Evolutionary conservation across 495 filamentous ascomycete species (phyloP).

Genomic region (Thermochaetoides thermophila): DNA sequence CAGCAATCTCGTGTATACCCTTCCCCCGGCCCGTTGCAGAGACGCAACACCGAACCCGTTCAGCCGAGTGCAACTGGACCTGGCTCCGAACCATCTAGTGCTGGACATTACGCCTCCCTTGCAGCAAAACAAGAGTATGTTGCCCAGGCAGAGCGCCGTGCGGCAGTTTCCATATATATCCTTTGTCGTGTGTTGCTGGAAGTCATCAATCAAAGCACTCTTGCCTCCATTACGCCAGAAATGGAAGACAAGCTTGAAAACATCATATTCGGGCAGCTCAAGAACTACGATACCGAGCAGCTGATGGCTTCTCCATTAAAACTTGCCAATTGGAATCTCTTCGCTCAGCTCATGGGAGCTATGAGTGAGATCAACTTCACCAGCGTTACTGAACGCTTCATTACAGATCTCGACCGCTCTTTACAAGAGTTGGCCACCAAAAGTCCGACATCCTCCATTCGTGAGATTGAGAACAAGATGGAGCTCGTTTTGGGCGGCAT

Average conservation of each 20-base stretch:
- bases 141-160: slow-evolving; percentile 66
- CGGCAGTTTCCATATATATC: slow-evolving; percentile 85
- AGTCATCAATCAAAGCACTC: slow-evolving; percentile 76
- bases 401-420: slow-evolving; percentile 60
- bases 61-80: slow-evolving; percentile 14
- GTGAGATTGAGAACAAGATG: slow-evolving; percentile 61
- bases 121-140: slow-evolving; percentile 52
- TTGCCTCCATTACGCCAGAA: slow-evolving; percentile 66
- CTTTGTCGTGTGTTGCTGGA: slow-evolving; percentile 88
- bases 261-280: slow-evolving; percentile 87
- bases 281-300: slow-evolving; percentile 71
- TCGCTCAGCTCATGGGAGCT: slow-evolving; percentile 76
- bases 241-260: slow-evolving; percentile 84
- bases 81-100: slow-evolving; percentile 2
- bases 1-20: slow-evolving; percentile 39
- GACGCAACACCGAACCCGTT: slow-evolving; percentile 36
- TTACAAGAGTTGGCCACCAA: slow-evolving; percentile 59
- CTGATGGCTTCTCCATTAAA: slow-evolving; percentile 64
- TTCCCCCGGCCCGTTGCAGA: slow-evolving; percentile 20
- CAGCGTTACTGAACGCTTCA: slow-evolving; percentile 66
- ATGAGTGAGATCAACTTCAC: slow-evolving; percentile 89
- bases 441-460: slow-evolving; percentile 31
- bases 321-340: slow-evolving; percentile 88
- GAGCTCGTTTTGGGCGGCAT: slow-evolving; percentile 80
- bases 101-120: slow-evolving; percentile 23